These are phyloP conservation scores for Cyanidiococcus yangmingshanensis DNA, from an alignment of 23 red algal species.

Conservation along the genomic window DNA sequence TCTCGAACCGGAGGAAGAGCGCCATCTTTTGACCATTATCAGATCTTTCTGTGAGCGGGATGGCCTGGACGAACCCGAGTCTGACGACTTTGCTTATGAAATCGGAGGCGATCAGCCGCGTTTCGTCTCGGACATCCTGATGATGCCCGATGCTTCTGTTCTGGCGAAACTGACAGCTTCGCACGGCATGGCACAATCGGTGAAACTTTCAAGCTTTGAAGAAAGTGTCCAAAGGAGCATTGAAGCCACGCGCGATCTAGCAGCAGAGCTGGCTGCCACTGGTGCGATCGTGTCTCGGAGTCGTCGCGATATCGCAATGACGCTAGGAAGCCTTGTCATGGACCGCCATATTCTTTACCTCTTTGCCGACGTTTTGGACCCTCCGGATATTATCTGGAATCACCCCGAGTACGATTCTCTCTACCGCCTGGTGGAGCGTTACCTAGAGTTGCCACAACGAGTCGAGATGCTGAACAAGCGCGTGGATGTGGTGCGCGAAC, in stretches of 20 bases:
- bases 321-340: constrained; percentile 58
- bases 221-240: constrained; percentile 48
- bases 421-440: constrained; percentile 49
- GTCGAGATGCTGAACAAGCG: constrained; percentile 68
- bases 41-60: constrained; percentile 24
- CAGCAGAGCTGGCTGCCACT: constrained; percentile 51
- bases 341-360: constrained; percentile 63
- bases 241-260: constrained; percentile 51
- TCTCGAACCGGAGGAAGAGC: constrained; percentile 18
- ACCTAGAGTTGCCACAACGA: constrained; percentile 59
- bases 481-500: constrained; percentile 64
- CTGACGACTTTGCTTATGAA: constrained; percentile 22
- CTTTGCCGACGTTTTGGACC: constrained; percentile 65
- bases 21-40: constrained; percentile 14
- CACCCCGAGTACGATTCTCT: constrained; percentile 47
- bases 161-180: constrained; percentile 63
- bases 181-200: constrained; percentile 65
- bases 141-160: not conserved
- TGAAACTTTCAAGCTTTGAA: constrained; percentile 75
- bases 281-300: constrained; percentile 46
- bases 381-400: constrained; percentile 76
- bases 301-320: constrained; percentile 44
- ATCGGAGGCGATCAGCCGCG: not conserved
- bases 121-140: not conserved
- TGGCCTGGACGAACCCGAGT: constrained; percentile 5